These are phyloP conservation scores for Clathrus columnatus DNA, from an alignment of 768 basidiomycete genomes.

Conservation along the genomic window DNA sequence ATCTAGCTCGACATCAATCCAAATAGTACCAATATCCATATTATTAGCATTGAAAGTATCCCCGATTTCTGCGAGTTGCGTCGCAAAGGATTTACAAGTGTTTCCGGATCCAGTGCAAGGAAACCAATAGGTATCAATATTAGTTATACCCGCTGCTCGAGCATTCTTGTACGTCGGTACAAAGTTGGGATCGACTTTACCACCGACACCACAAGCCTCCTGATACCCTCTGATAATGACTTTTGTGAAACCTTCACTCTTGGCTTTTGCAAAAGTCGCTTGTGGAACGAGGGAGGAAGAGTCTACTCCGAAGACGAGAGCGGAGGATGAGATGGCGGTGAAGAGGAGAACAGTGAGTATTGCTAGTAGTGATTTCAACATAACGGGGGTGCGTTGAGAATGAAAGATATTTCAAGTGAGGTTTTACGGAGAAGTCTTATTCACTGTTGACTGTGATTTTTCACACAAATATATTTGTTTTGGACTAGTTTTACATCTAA, in stretches of 20 bases:
- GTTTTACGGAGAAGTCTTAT: background rate
- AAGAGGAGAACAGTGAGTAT: background rate
- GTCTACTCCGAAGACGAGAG: background rate
- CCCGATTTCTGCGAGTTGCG: constrained; percentile 1
- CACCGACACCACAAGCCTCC: background rate
- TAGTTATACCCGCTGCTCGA: constrained; percentile 6
- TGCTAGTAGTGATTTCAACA: background rate
- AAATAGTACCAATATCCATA: constrained; percentile 10
- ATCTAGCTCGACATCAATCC: background rate
- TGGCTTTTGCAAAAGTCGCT: background rate
- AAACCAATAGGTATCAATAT: constrained; percentile 10
- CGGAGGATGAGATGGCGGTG: background rate
- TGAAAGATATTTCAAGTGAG: background rate
- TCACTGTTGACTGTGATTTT: no score
- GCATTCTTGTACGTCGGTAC: constrained; percentile 10
- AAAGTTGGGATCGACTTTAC: constrained; percentile 10
- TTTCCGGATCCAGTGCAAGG: background rate
- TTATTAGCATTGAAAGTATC: constrained; percentile 7
- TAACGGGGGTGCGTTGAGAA: background rate
- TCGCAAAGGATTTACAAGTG: background rate
- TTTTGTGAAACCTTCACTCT: constrained; percentile 2
- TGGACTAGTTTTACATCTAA: no score
- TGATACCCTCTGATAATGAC: background rate
- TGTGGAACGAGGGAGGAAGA: background rate
- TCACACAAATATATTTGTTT: no score